Evolutionary conservation across 1,284 basidiomycete genomes (phyloP).

Genomic region (Peniophora sp.): DNA sequence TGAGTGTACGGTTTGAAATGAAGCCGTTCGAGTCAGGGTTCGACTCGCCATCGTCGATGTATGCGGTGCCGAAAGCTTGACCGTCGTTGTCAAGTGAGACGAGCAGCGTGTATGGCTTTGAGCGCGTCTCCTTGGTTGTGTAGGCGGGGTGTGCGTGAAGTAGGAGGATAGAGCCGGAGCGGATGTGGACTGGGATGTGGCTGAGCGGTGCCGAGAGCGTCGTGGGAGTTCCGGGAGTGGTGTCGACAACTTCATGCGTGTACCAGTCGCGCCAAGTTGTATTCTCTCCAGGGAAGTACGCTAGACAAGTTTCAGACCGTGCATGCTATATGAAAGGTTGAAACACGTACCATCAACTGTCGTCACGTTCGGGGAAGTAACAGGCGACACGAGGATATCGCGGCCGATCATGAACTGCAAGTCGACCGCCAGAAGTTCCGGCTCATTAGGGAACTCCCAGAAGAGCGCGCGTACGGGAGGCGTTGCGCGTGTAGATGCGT

Average conservation of each 20-base stretch:
- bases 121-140: slow-evolving; percentile 50
- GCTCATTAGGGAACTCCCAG: slow-evolving; percentile 69
- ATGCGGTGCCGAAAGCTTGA: slow-evolving; percentile 45
- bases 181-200: slow-evolving; percentile 65
- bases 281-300: slow-evolving; percentile 51
- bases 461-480: slow-evolving; percentile 69
- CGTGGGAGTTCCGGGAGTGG: slow-evolving; percentile 27
- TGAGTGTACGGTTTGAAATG: slow-evolving; percentile 37
- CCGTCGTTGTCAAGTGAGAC: slow-evolving; percentile 40
- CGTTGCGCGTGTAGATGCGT: slow-evolving; percentile 53
- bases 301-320: slow-evolving; percentile 19
- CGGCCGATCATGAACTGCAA: slow-evolving; percentile 66
- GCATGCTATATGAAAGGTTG: background rate
- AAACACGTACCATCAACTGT: slow-evolving; percentile 38
- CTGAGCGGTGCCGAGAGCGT: slow-evolving; percentile 52
- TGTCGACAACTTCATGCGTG: slow-evolving; percentile 48
- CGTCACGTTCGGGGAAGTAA: slow-evolving; percentile 50
- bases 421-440: slow-evolving; percentile 55
- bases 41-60: slow-evolving; percentile 60
- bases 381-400: slow-evolving; percentile 68
- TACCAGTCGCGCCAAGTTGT: slow-evolving; percentile 73
- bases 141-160: slow-evolving; percentile 48
- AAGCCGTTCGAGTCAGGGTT: slow-evolving; percentile 26
- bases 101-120: slow-evolving; percentile 46
- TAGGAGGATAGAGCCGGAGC: slow-evolving; percentile 51